These are phyloP conservation scores for Nicotiana tabacum DNA, from an alignment of 257 asterid genomes.

Conservation along the genomic window DNA sequence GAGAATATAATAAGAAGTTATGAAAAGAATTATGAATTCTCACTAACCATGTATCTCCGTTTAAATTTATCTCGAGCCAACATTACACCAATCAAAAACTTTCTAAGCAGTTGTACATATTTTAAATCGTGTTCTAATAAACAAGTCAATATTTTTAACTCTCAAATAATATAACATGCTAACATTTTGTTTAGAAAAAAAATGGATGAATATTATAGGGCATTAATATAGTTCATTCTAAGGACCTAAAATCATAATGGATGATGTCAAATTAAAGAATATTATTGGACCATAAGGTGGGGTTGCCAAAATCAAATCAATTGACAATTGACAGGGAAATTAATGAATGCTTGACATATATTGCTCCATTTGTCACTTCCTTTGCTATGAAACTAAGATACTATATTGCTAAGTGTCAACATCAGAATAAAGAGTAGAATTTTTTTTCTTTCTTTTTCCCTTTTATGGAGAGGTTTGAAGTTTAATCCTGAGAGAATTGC, in stretches of 20 bases:
- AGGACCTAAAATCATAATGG: background rate
- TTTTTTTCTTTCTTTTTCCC: background rate
- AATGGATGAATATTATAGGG: background rate
- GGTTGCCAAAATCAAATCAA: background rate
- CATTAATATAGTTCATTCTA: background rate
- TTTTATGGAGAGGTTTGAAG: background rate
- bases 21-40: no score
- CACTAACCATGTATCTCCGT: no score
- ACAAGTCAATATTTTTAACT: background rate
- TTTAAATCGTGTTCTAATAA: background rate
- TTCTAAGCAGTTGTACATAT: background rate
- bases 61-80: no score
- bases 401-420: background rate
- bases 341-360: slow-evolving; percentile 4
- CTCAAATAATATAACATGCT: background rate
- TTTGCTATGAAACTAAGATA: background rate
- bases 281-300: background rate
- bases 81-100: background rate
- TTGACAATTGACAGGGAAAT: slow-evolving; percentile 4
- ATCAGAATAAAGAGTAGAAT: background rate
- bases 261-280: background rate
- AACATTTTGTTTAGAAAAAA: background rate
- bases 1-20: background rate
- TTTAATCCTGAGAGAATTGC: background rate
- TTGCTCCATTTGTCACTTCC: background rate